Percentiles rank a stretch among this genome's conserved stretches.
These are phyloP conservation scores for Vicia faba DNA, from an alignment of 306 rosid genomes.

Conservation along the genomic window DNA sequence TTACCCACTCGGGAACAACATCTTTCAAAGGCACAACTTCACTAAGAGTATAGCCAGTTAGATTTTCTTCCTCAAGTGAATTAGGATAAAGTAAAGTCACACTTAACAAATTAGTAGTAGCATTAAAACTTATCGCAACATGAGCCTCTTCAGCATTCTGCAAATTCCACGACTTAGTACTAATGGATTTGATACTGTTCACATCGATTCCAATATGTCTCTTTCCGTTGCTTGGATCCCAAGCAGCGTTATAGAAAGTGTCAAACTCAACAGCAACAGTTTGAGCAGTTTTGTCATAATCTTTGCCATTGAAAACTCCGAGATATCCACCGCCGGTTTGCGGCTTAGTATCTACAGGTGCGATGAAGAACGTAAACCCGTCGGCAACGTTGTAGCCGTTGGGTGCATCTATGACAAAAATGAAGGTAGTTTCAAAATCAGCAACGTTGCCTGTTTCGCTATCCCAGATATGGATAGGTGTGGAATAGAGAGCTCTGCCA, in stretches of 20 bases:
- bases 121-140: neutral
- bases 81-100: neutral
- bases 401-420: neutral
- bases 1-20: neutral
- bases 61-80: neutral
- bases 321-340: neutral
- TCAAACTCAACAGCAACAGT: slow-evolving; percentile 20
- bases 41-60: neutral
- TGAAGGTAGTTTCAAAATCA: neutral
- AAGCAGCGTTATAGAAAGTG: neutral
- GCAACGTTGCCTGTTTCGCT: neutral
- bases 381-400: neutral
- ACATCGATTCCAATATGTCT: slow-evolving; percentile 13
- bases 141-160: neutral
- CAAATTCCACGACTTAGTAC: neutral
- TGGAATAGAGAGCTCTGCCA: neutral
- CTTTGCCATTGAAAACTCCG: neutral
- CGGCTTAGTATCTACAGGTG: neutral
- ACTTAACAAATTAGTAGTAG: neutral
- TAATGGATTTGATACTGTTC: neutral
- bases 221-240: neutral
- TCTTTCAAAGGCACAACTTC: neutral
- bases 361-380: slow-evolving; percentile 16
- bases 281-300: neutral
- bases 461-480: slow-evolving; percentile 26